Percentiles rank a stretch among this genome's conserved stretches.
These are phyloP conservation scores for Bothia castanella DNA, from an alignment of 1,284 basidiomycete species.

Conservation along the genomic window DNA sequence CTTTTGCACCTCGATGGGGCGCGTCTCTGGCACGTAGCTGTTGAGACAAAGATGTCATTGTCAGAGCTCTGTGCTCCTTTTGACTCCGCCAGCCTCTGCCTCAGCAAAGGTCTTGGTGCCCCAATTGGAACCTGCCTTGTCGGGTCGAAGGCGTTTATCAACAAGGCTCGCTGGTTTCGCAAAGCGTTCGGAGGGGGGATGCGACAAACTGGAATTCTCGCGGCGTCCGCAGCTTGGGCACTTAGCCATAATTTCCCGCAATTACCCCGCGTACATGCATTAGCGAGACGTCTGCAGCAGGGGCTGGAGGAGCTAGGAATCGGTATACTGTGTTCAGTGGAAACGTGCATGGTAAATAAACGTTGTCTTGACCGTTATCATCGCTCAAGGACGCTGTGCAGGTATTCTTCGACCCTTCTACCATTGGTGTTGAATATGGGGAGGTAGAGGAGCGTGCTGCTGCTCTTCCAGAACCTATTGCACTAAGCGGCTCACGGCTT, in stretches of 20 bases:
- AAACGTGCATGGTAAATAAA: slow-evolving; percentile 82
- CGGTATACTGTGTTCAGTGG: slow-evolving; percentile 69
- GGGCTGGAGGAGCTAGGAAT: slow-evolving; percentile 77
- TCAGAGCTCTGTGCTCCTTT: slow-evolving; percentile 86
- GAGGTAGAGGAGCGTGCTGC: slow-evolving; percentile 64
- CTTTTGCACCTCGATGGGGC: slow-evolving; percentile 94
- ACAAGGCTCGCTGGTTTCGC: slow-evolving; percentile 78
- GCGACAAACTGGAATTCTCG: slow-evolving; percentile 83
- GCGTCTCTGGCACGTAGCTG: slow-evolving; percentile 90
- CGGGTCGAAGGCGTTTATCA: slow-evolving; percentile 75
- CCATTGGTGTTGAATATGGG: slow-evolving; percentile 62
- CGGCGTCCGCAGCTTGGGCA: slow-evolving; percentile 83
- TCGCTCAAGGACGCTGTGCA: slow-evolving; percentile 27
- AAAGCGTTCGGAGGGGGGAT: slow-evolving; percentile 96
- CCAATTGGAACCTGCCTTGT: slow-evolving; percentile 90
- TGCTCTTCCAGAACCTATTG: slow-evolving; percentile 64
- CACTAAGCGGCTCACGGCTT: slow-evolving; percentile 67
- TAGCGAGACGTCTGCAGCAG: slow-evolving; percentile 66
- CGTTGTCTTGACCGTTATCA: not conserved
- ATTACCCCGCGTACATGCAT: slow-evolving; percentile 71
- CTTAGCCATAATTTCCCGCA: slow-evolving; percentile 81
- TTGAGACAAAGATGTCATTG: slow-evolving; percentile 67
- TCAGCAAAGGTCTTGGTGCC: slow-evolving; percentile 95
- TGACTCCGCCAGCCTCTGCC: slow-evolving; percentile 88
- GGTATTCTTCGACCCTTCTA: slow-evolving; percentile 82